Evolutionary conservation across 306 rosid species (phyloP), one percentile per base, ranked within the genome.

Genomic region (Dalbergia oliveri): DNA sequence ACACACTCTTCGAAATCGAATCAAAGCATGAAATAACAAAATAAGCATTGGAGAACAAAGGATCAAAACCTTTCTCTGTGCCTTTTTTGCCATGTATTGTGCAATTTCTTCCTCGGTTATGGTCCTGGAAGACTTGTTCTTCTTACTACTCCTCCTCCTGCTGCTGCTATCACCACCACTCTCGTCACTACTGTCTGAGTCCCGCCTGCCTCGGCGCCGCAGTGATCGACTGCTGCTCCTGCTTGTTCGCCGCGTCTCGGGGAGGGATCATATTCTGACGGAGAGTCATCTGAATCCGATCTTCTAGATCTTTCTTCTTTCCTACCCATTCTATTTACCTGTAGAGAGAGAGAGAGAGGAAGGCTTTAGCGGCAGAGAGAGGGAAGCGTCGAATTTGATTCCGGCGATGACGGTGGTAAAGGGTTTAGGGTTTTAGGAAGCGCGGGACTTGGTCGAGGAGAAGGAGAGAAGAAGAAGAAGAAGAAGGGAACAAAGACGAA

Each of bases 41-140:
- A 34, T 1, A 26, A 8, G 31, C 31, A 26, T 26, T 26, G 31
- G 31, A 41, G 35, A 50, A 68, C 50, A 54, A 35, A 59, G 59
- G 59, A 43, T 8, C 53, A 41, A 26, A 51, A 89, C 95, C 92
- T 83, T 90, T 69, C 84, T 88, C 84, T 92, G 92, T 12, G 95
- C 97, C 85, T 89, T 91, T 88, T 84, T 93, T 2, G 96, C 84
- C 86, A 89, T 3, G 76, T 93, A 93, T 82, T 88, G 92, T 4
- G 87, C 75, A 11, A 93, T 87, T 77, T 88, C 86, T 54, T 89
- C 92, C 49, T 93, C 91, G 5, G 90, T 88, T 23, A 93, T 70
- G 53, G 7, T 70, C 84, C 88, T 89, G 69, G 90, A 86, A 8
- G 92, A 79, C 74, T 79, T 79, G 15, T 78, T 72, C 78, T 15